Percentiles rank a stretch among this genome's conserved stretches.
Evolutionary conservation across 495 filamentous ascomycete genomes (phyloP).

Genomic region (Arthonia radiata): DNA sequence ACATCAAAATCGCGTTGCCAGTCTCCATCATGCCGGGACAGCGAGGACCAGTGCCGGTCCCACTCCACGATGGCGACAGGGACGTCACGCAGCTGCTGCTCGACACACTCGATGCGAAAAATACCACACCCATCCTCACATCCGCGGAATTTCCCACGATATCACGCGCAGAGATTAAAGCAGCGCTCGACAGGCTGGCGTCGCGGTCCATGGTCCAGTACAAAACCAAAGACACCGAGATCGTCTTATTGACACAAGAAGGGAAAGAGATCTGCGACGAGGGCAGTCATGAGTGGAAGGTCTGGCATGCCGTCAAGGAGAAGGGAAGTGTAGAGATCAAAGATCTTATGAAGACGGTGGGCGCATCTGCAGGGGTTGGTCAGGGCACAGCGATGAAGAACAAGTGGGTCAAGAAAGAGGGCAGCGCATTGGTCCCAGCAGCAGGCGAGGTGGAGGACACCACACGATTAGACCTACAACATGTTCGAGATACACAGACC

Average conservation of each 20-base stretch:
- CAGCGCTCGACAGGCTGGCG: conserved; percentile 60
- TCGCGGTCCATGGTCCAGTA: conserved; percentile 71
- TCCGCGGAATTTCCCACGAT: conserved; percentile 49
- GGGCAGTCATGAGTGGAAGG: conserved; percentile 84
- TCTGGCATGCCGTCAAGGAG: conserved; percentile 62
- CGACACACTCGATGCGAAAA: conserved; percentile 15
- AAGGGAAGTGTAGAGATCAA: conserved; percentile 56
- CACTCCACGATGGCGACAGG: conserved; percentile 7
- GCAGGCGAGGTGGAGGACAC: conserved; percentile 38
- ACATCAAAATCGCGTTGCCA: no score
- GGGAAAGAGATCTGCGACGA: conserved; percentile 52
- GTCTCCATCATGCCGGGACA: conserved; percentile 13
- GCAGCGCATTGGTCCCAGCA: conserved; percentile 11
- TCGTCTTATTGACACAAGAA: conserved; percentile 53
- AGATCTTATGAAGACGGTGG: conserved; percentile 51
- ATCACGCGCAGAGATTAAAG: conserved; percentile 51
- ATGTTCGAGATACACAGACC: conserved; percentile 40
- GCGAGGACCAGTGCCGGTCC: conserved; percentile 16
- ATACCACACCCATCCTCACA: conserved; percentile 46
- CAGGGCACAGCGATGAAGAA: conserved; percentile 89
- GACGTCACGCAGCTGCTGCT: conserved; percentile 15
- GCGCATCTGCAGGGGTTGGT: conserved; percentile 69
- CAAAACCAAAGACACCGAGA: conserved; percentile 56
- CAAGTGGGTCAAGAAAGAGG: conserved; percentile 81
- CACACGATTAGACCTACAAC: conserved; percentile 45